A percentile compares a stretch with the other conserved stretches of the same genome.
Evolutionary conservation across 495 filamentous ascomycete genomes (phyloP).

Genomic region (Geopyxis carbonaria): DNA sequence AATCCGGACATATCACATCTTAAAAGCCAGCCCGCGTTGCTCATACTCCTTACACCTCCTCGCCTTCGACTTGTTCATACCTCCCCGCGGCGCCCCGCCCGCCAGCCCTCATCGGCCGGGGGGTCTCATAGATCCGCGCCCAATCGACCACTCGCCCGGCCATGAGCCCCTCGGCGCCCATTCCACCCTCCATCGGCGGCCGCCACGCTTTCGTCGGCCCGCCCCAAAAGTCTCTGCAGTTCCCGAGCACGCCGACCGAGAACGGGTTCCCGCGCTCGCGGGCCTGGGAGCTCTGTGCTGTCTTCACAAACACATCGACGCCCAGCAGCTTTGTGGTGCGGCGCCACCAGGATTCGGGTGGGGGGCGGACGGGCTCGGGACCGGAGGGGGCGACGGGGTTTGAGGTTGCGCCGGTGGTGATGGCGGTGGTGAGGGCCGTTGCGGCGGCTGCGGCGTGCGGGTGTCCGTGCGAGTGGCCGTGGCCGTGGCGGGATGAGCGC

Average conservation of each 20-base stretch:
- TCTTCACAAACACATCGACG: conserved; percentile 78
- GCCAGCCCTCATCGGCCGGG: conserved; percentile 37
- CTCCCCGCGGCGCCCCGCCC: conserved; percentile 7
- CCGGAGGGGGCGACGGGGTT: conserved; percentile 32
- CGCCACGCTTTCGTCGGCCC: conserved; percentile 29
- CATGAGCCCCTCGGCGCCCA: conserved; percentile 41
- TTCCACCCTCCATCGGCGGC: conserved; percentile 3
- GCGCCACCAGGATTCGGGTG: conserved; percentile 24
- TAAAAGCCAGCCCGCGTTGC: too few relatives aligned
- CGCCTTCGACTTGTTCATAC: too few relatives aligned
- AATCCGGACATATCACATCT: too few relatives aligned
- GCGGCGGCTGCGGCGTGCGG: conserved; percentile 26
- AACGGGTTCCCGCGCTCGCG: conserved; percentile 55
- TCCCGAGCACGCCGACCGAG: conserved; percentile 55
- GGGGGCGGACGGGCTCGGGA: conserved; percentile 36
- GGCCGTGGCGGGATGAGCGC: conserved; percentile 44
- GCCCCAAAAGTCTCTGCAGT: conserved; percentile 94
- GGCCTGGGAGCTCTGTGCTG: conserved; percentile 47
- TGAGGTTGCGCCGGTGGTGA: conserved; percentile 54
- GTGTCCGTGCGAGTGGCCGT: conserved; percentile 26
- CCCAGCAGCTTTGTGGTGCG: conserved; percentile 52
- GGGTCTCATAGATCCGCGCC: conserved; percentile 73
- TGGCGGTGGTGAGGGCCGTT: conserved; percentile 55
- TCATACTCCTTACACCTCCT: too few relatives aligned
- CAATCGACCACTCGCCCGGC: conserved; percentile 72